Base-by-base conservation (phyloP, 177 flowering plant species). In the Vitis hybrid region DNA sequence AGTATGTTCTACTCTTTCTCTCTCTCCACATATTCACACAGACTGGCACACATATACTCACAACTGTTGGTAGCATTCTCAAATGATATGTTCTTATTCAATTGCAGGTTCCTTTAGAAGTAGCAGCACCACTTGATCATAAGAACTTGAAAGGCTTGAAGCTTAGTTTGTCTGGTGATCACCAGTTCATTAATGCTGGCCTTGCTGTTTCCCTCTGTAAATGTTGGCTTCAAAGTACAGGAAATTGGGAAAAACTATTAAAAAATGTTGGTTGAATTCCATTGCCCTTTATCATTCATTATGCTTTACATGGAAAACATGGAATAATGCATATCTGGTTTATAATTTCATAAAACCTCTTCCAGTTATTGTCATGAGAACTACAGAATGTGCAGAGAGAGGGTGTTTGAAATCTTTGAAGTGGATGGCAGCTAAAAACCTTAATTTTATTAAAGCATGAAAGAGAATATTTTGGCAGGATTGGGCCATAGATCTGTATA, bases 151-250 rank as follows among this genome's bases (percentile, higher is more conserved):
- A 75, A 32, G 93, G 89, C 46, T 13, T 72, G 56, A 74, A 82
- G 71, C 92, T 93, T 67, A 76, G 95, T 69, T 85, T 93, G 83
- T 83, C 88, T 62, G 98, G 98, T 74, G 97, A 92, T 77, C 98
- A 93, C 76, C 98, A 93, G 71, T 78, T 81, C 52, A 74, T 78
- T 58, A 93, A 93, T 81, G 95, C 98, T 65, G 89, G 88, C 65
- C 96, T 93, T 76, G 97, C 97, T 71, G 86, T 89, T 68, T 82
- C 97, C 21, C 88, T 93, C 67, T 89, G 91, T 50, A 86, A 76
- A 80, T 78, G 87, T 70, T 93, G 98, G 98, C 97, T 93, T 68
- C 81, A 72, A 49, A 79, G 70, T 52, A 92, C 91, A 7, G 90
- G 93, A 62, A 87, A 88, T 74, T 82, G 82, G 80, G 81, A 85